A percentile compares a stretch with the other conserved stretches of the same genome.
phyloP scores from a whole-genome alignment of 2,329 filamentous ascomycete genomes.

The Lachnellula arida region DNA sequence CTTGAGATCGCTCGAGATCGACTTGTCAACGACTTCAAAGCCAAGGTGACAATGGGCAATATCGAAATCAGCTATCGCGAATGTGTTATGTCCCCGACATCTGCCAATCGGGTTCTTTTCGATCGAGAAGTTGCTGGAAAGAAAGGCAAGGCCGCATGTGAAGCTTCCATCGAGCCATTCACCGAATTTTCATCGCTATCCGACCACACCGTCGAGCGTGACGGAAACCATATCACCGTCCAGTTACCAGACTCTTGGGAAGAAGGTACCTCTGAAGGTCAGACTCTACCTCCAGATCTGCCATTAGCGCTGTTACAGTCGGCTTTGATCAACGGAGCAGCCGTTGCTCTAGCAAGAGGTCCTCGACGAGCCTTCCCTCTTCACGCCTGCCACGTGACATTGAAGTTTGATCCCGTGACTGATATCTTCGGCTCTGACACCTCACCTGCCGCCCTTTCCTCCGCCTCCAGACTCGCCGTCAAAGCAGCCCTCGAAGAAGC shows the following conservation, averaged over 20 bases:
- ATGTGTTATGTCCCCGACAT: conserved; percentile 57
- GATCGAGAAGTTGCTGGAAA: conserved; percentile 80
- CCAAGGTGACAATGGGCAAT: conserved; percentile 75
- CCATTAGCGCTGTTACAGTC: conserved; percentile 43
- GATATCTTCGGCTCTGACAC: conserved; percentile 65
- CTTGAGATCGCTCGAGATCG: conserved; percentile 88
- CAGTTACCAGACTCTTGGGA: conserved; percentile 35
- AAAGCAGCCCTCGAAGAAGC: conserved; percentile 63
- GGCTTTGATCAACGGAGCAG: conserved; percentile 70
- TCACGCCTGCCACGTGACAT: conserved; percentile 65
- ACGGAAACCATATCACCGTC: conserved; percentile 67
- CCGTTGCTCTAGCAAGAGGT: conserved; percentile 79
- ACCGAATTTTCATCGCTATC: conserved; percentile 36
- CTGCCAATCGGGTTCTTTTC: conserved; percentile 57
- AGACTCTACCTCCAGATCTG: conserved; percentile 49
- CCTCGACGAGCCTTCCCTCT: conserved; percentile 77
- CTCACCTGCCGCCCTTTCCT: conserved; percentile 63
- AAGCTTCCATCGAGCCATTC: conserved; percentile 60
- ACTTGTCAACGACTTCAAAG: conserved; percentile 84
- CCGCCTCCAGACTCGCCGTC: conserved; percentile 63
- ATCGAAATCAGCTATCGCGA: conserved; percentile 97
- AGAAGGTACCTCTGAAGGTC: conserved; percentile 33
- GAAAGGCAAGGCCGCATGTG: conserved; percentile 71
- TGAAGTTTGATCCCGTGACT: conserved; percentile 61
- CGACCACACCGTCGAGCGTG: conserved; percentile 46